These are phyloP conservation scores for Botryobasidium botryosum DNA, from an alignment of 768 basidiomycete genomes.

Conservation along the genomic window DNA sequence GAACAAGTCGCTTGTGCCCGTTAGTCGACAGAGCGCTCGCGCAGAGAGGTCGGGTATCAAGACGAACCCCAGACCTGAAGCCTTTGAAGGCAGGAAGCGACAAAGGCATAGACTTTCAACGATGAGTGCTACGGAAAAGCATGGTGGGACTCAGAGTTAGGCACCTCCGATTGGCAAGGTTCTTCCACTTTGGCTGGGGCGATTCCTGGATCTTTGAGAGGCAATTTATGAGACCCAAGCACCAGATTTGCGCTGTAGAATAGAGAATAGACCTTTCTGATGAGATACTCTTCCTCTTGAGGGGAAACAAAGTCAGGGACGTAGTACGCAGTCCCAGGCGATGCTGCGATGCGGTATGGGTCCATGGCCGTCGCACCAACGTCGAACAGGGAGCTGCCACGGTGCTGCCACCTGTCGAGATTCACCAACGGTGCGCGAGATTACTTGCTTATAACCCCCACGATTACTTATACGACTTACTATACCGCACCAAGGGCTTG, in stretches of 20 bases:
- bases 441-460: too few relatives aligned
- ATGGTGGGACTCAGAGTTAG: not conserved
- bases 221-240: constrained; percentile 5
- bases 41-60: constrained; percentile 3
- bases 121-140: not conserved
- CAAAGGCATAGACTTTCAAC: not conserved
- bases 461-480: too few relatives aligned
- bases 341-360: too few relatives aligned
- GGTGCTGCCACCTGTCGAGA: too few relatives aligned
- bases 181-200: constrained; percentile 73
- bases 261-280: constrained; percentile 79
- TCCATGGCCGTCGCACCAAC: too few relatives aligned
- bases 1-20: not conserved
- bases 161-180: constrained; percentile 49
- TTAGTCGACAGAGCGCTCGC: not conserved
- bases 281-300: constrained; percentile 61
- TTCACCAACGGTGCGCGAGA: too few relatives aligned
- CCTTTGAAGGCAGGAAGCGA: constrained; percentile 22
- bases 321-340: constrained; percentile 29
- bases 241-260: constrained; percentile 11
- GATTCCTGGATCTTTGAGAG: constrained; percentile 48
- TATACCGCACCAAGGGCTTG: too few relatives aligned
- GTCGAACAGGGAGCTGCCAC: too few relatives aligned
- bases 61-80: constrained; percentile 55
- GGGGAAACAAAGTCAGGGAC: constrained; percentile 51